Conservation (phyloP, 805 yeast species). For the Candida pseudofarinosa region DNA sequence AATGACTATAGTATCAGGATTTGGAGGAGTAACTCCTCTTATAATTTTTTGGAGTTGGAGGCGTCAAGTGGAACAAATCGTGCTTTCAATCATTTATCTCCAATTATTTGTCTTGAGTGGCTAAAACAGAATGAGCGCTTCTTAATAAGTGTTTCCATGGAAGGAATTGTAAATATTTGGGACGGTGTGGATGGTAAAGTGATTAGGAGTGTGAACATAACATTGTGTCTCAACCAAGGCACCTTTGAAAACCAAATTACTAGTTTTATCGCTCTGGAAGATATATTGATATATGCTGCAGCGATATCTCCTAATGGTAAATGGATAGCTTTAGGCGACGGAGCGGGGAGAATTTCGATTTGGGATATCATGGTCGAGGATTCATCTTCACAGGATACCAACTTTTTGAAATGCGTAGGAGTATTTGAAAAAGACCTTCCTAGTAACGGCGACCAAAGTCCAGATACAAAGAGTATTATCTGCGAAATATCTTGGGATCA, state of each 20-base stretch:
- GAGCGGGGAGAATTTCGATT: slow-evolving; percentile 54
- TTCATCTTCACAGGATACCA: slow-evolving; percentile 1
- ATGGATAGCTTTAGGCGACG: slow-evolving; percentile 61
- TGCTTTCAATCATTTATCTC: slow-evolving; percentile 45
- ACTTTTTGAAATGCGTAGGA: background rate
- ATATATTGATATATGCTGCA: slow-evolving; percentile 48
- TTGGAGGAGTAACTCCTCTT: slow-evolving; percentile 67
- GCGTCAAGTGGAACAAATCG: slow-evolving; percentile 7
- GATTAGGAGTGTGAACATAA: slow-evolving; percentile 29
- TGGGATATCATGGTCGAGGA: slow-evolving; percentile 34
- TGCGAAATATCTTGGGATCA: slow-evolving; percentile 39
- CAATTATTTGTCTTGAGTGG: slow-evolving; percentile 59
- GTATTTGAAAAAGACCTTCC: slow-evolving; percentile 2
- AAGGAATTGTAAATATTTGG: slow-evolving; percentile 71
- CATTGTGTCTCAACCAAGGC: slow-evolving; percentile 18
- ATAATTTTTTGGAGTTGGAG: slow-evolving; percentile 40
- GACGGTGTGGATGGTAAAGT: slow-evolving; percentile 44
- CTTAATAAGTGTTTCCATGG: slow-evolving; percentile 57
- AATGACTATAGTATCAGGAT: slow-evolving; percentile 62
- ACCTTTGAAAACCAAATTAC: slow-evolving; percentile 15
- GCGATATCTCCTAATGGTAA: slow-evolving; percentile 46
- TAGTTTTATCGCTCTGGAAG: background rate
- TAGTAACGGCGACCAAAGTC: slow-evolving; percentile 1
- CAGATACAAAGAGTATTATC: slow-evolving; percentile 9
- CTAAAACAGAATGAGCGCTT: slow-evolving; percentile 25